Conservation (phyloP, 2,329 filamentous ascomycete species). For the Colletotrichum cordylinicola region DNA sequence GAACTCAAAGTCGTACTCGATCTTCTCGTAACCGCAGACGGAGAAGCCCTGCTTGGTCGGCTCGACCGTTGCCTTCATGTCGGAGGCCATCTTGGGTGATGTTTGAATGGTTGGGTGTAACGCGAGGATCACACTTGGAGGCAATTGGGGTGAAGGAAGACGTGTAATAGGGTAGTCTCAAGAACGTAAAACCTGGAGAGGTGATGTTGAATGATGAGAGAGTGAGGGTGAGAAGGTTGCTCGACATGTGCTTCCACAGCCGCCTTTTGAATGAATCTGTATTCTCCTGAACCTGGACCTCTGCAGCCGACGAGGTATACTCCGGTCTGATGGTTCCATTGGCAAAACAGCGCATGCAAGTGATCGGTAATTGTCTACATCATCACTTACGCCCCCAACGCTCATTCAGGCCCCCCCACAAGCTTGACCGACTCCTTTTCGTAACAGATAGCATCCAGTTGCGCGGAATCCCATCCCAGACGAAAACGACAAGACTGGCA, state of each 20-base stretch:
- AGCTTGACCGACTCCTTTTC: conserved; percentile 2
- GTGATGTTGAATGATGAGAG: background rate
- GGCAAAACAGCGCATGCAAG: background rate
- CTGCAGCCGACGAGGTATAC: background rate
- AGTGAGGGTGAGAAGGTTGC: background rate
- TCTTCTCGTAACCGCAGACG: conserved; percentile 77
- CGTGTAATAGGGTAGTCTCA: background rate
- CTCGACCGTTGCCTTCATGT: conserved; percentile 69
- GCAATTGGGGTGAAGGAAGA: background rate
- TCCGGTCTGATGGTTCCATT: background rate
- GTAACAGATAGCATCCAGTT: background rate
- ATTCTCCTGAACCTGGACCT: background rate
- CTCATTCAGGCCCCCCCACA: background rate
- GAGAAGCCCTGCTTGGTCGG: conserved; percentile 71
- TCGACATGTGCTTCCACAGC: background rate
- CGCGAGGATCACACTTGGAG: background rate
- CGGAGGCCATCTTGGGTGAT: conserved; percentile 60
- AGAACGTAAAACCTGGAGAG: background rate
- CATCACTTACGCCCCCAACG: conserved; percentile 18
- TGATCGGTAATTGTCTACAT: conserved; percentile 13
- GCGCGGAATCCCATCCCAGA: background rate
- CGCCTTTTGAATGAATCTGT: conserved; percentile 6
- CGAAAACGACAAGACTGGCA: background rate
- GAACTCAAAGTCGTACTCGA: conserved; percentile 78
- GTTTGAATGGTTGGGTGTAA: background rate